Conservation (phyloP, 1,139 yeast genomes). For the Magnusiomyces sp. region DNA sequence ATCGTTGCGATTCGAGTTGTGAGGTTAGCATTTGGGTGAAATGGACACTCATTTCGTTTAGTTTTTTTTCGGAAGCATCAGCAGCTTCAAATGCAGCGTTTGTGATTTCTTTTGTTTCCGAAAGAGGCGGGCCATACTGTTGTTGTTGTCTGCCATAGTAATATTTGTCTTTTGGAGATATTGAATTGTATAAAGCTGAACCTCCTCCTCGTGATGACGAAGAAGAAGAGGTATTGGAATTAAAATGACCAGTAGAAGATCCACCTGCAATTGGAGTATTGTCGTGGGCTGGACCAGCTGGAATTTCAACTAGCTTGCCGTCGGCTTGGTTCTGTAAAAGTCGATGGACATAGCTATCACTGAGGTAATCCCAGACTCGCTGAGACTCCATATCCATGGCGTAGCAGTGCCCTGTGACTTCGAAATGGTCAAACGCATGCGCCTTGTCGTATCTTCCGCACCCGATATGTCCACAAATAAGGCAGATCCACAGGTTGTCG, state of each 20-base stretch:
- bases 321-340: conserved; percentile 76
- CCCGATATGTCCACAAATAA: conserved; percentile 82
- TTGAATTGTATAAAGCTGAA: no score
- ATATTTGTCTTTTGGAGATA: no score
- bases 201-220: background rate
- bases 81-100: conserved; percentile 13
- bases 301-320: conserved; percentile 73
- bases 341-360: conserved; percentile 85
- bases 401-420: conserved; percentile 74
- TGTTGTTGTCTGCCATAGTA: no score
- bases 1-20: conserved; percentile 84
- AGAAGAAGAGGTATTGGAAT: background rate
- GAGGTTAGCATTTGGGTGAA: conserved; percentile 71
- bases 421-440: conserved; percentile 79
- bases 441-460: conserved; percentile 86
- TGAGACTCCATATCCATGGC: conserved; percentile 84
- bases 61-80: conserved; percentile 27
- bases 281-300: conserved; percentile 15
- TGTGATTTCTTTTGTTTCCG: conserved; percentile 8
- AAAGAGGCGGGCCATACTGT: no score
- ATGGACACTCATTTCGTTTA: conserved; percentile 59
- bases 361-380: conserved; percentile 93
- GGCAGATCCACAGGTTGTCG: conserved; percentile 80
- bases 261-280: background rate
- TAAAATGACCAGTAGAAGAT: background rate